phyloP scores from a whole-genome alignment of 2,329 filamentous ascomycete genomes.

The Aspergillus carbonarius region DNA sequence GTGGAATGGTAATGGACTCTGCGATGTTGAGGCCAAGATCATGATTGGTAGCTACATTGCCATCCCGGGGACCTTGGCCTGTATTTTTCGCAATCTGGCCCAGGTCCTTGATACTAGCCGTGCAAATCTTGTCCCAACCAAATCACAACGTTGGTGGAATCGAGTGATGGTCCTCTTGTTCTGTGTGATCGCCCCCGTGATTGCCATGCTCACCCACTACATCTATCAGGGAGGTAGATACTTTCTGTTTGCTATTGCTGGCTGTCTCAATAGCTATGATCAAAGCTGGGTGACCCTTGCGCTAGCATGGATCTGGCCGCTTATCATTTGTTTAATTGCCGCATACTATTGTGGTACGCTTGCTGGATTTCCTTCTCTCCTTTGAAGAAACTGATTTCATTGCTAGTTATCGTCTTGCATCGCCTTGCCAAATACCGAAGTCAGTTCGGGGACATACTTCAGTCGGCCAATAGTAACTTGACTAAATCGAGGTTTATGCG shows the following conservation, averaged over 20 bases:
- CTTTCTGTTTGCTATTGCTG: conserved; percentile 57
- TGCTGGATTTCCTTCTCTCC: background rate
- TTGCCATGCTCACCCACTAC: conserved; percentile 59
- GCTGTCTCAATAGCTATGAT: conserved; percentile 57
- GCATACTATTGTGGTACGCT: conserved; percentile 57
- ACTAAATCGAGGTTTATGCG: conserved; percentile 63
- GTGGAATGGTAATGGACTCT: conserved; percentile 61
- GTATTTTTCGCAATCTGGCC: conserved; percentile 62
- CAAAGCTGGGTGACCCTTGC: conserved; percentile 58
- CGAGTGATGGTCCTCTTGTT: conserved; percentile 54
- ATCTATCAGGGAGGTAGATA: conserved; percentile 61
- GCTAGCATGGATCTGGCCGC: conserved; percentile 57
- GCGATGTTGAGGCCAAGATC: conserved; percentile 64
- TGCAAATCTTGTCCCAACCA: conserved; percentile 52
- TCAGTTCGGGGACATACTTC: conserved; percentile 58
- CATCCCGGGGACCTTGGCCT: conserved; percentile 53
- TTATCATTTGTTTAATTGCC: conserved; percentile 54
- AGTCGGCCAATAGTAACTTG: conserved; percentile 50
- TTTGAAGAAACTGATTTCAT: background rate
- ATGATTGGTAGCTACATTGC: conserved; percentile 54
- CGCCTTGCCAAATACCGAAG: conserved; percentile 62
- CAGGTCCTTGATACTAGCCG: conserved; percentile 60
- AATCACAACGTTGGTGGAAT: conserved; percentile 48
- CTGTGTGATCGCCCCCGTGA: conserved; percentile 56
- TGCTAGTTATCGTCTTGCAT: conserved; percentile 56